These are phyloP conservation scores for Aspergillus campestris DNA, from an alignment of 495 filamentous ascomycete genomes.

Conservation along the genomic window DNA sequence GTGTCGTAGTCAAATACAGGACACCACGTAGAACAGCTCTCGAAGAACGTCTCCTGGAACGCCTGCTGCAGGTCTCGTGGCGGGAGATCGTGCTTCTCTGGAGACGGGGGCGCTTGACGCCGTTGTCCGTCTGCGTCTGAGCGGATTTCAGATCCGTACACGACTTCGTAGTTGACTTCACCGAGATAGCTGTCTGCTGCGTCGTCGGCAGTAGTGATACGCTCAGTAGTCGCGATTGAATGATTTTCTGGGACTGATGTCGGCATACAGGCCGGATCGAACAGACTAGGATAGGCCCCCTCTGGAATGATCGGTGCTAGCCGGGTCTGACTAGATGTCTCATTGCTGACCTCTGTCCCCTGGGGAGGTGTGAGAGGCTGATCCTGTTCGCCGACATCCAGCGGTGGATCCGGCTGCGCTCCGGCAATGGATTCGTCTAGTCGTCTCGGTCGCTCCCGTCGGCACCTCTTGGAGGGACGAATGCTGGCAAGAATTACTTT, in stretches of 20 bases:
- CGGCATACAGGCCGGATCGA: too few relatives aligned
- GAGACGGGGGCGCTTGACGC: slow-evolving; percentile 8
- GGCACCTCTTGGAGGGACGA: too few relatives aligned
- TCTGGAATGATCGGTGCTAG: too few relatives aligned
- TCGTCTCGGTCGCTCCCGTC: too few relatives aligned
- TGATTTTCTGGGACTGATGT: background rate
- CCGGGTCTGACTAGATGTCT: too few relatives aligned
- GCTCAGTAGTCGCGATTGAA: slow-evolving; percentile 1
- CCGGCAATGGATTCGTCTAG: too few relatives aligned
- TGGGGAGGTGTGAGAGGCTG: too few relatives aligned
- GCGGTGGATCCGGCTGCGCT: too few relatives aligned
- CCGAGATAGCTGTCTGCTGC: slow-evolving; percentile 18
- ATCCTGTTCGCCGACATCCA: too few relatives aligned
- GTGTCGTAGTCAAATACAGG: slow-evolving; percentile 23
- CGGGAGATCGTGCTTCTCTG: slow-evolving; percentile 11
- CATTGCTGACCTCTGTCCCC: too few relatives aligned
- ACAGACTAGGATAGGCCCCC: too few relatives aligned
- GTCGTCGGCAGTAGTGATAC: slow-evolving; percentile 6
- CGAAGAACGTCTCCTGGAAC: slow-evolving; percentile 27
- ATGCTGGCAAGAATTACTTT: too few relatives aligned
- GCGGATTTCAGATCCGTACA: slow-evolving; percentile 16
- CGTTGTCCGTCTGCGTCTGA: slow-evolving; percentile 19
- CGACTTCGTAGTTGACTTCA: slow-evolving; percentile 10
- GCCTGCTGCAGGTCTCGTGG: slow-evolving; percentile 25
- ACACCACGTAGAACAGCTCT: slow-evolving; percentile 28